A percentile compares a stretch with the other conserved stretches of the same genome.
phyloP scores from a whole-genome alignment of 1,139 yeast genomes.

The Geotrichum fermentans region DNA sequence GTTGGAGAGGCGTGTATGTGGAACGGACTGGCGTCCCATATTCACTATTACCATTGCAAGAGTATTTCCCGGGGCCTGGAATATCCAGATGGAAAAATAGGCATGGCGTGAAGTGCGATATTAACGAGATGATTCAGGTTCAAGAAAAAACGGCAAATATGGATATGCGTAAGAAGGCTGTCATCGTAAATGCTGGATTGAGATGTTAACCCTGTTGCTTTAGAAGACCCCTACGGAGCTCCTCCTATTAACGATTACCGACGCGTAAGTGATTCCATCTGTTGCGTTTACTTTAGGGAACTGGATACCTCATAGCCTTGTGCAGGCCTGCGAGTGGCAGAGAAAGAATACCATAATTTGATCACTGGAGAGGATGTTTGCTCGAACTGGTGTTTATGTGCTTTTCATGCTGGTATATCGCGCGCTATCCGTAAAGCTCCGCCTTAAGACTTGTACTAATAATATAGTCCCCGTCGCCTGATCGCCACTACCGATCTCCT shows the following conservation, averaged over 20 bases:
- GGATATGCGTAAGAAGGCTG: slow-evolving; percentile 6
- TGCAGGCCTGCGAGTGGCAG: too few relatives aligned
- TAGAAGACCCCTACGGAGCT: too few relatives aligned
- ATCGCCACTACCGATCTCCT: slow-evolving; percentile 16
- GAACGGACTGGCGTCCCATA: neutral
- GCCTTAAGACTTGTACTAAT: slow-evolving; percentile 76
- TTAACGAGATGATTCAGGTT: slow-evolving; percentile 4
- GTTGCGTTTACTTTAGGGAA: too few relatives aligned
- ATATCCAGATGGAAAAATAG: too few relatives aligned
- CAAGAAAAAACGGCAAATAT: neutral
- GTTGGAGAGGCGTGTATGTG: neutral
- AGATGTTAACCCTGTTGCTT: slow-evolving; percentile 3
- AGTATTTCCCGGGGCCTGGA: neutral
- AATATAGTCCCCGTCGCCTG: slow-evolving; percentile 23
- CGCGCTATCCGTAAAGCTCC: too few relatives aligned
- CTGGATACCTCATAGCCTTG: too few relatives aligned
- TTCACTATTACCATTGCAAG: slow-evolving; percentile 1
- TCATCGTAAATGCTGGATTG: neutral
- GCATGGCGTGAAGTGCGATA: too few relatives aligned
- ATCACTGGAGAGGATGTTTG: too few relatives aligned
- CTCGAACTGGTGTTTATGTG: too few relatives aligned
- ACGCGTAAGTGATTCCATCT: slow-evolving; percentile 11
- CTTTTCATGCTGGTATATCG: too few relatives aligned
- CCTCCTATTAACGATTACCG: slow-evolving; percentile 1
- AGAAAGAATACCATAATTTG: too few relatives aligned